Evolutionary conservation across 2,329 filamentous ascomycete species (phyloP).

Genomic region (Kalmusia sp.): DNA sequence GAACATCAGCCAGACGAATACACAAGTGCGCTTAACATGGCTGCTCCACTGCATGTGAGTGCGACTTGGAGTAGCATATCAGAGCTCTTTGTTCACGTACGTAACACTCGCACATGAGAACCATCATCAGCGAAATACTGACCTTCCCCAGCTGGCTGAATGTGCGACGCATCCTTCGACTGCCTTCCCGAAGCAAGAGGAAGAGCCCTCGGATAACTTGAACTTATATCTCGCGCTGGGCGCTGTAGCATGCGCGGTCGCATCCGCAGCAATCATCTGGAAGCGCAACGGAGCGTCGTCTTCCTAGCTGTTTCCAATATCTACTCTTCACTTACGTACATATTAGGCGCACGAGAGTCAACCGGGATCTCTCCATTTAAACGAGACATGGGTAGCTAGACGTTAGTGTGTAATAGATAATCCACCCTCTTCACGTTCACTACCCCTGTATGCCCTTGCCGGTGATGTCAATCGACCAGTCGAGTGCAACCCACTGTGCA

Average conservation of each 20-base stretch:
- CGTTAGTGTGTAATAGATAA: slow-evolving; percentile 34
- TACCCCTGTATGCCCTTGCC: neutral
- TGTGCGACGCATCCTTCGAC: slow-evolving; percentile 88
- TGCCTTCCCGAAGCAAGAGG: slow-evolving; percentile 88
- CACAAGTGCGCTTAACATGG: slow-evolving; percentile 84
- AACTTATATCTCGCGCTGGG: slow-evolving; percentile 85
- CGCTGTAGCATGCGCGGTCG: slow-evolving; percentile 67
- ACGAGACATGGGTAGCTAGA: slow-evolving; percentile 1
- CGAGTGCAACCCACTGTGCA: neutral
- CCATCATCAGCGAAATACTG: slow-evolving; percentile 14
- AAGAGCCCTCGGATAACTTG: slow-evolving; percentile 82
- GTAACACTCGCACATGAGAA: neutral
- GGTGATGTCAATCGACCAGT: neutral
- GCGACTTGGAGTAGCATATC: slow-evolving; percentile 93
- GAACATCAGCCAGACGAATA: slow-evolving; percentile 91
- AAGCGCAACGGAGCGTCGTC: slow-evolving; percentile 51
- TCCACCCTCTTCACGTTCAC: slow-evolving; percentile 11
- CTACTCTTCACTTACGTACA: neutral
- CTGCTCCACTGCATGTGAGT: slow-evolving; percentile 90
- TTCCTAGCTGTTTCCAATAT: slow-evolving; percentile 4
- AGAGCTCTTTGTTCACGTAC: slow-evolving; percentile 82
- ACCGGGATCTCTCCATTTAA: neutral
- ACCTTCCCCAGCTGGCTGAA: slow-evolving; percentile 72
- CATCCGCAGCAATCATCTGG: slow-evolving; percentile 67
- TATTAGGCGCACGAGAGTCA: slow-evolving; percentile 5